Conservation (phyloP, 768 basidiomycete species). For the Pisolithus albus region DNA sequence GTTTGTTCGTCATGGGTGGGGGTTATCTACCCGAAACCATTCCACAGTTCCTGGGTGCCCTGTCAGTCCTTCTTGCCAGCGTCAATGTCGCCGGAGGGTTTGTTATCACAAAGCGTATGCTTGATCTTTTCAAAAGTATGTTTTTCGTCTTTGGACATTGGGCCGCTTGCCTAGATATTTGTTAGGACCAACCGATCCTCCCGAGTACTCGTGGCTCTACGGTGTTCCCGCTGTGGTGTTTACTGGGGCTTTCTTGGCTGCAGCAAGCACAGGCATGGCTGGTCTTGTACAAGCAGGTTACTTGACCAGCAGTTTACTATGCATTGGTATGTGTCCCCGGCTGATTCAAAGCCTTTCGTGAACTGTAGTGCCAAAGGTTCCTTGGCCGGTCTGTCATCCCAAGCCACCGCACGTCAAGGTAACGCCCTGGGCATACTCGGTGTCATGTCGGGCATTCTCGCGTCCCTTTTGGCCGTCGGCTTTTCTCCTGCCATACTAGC, state of each 20-base stretch:
- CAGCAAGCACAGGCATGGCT: constrained; percentile 77
- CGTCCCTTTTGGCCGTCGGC: constrained; percentile 78
- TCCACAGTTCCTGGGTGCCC: constrained; percentile 71
- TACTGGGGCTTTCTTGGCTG: constrained; percentile 74
- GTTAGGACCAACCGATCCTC: constrained; percentile 73
- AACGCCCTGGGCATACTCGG: constrained; percentile 85
- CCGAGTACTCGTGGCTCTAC: constrained; percentile 83
- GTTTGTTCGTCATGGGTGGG: constrained; percentile 88
- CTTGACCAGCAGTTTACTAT: constrained; percentile 76
- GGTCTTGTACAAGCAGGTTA: constrained; percentile 88
- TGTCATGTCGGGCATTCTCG: constrained; percentile 72
- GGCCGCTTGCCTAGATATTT: constrained; percentile 3
- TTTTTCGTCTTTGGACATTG: not conserved
- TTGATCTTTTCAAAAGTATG: constrained; percentile 87
- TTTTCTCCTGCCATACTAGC: constrained; percentile 67
- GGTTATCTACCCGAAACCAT: constrained; percentile 76
- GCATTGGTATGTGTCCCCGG: constrained; percentile 50
- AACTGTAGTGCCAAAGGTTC: constrained; percentile 43
- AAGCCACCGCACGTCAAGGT: constrained; percentile 80
- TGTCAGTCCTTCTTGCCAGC: constrained; percentile 81
- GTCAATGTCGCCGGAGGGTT: constrained; percentile 88
- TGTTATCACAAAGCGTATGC: constrained; percentile 85
- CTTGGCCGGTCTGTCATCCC: constrained; percentile 71
- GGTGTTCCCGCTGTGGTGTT: constrained; percentile 74
- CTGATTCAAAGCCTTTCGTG: not conserved